phyloP scores from a whole-genome alignment of 768 basidiomycete genomes.

The Kwoniella heveanensis region DNA sequence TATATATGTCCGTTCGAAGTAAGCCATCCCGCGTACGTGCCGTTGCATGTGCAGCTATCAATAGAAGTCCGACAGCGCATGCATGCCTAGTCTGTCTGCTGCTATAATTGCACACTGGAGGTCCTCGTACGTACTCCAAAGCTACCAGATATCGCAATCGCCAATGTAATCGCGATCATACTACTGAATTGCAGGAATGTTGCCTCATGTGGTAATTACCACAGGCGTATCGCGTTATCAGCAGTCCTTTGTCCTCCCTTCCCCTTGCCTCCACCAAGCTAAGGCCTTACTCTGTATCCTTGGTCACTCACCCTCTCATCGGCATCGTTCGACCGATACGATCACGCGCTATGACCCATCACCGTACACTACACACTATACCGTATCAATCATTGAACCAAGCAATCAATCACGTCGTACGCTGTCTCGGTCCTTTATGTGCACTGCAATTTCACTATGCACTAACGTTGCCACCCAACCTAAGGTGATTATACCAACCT shows the following conservation, averaged over 20 bases:
- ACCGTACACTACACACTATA: neutral
- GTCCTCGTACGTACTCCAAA: no score
- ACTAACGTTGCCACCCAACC: constrained; percentile 1
- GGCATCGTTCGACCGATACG: neutral
- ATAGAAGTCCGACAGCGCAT: no score
- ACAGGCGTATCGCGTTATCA: neutral
- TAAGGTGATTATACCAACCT: neutral
- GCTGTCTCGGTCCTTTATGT: no score
- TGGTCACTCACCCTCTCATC: neutral
- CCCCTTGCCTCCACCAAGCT: neutral
- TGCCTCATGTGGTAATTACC: neutral
- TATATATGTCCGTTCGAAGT: no score
- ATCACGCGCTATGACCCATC: constrained; percentile 1
- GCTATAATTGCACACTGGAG: no score
- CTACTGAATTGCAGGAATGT: neutral
- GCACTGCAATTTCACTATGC: no score
- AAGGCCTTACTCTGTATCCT: neutral
- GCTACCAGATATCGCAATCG: neutral
- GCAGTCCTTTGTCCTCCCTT: neutral
- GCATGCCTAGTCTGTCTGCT: no score
- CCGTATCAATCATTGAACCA: neutral
- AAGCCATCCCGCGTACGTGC: no score
- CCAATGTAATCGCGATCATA: neutral
- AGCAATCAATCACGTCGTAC: neutral
- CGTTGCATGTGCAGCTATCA: no score